phyloP scores from a whole-genome alignment of 345 rosid genomes.

The Ricinus communis region DNA sequence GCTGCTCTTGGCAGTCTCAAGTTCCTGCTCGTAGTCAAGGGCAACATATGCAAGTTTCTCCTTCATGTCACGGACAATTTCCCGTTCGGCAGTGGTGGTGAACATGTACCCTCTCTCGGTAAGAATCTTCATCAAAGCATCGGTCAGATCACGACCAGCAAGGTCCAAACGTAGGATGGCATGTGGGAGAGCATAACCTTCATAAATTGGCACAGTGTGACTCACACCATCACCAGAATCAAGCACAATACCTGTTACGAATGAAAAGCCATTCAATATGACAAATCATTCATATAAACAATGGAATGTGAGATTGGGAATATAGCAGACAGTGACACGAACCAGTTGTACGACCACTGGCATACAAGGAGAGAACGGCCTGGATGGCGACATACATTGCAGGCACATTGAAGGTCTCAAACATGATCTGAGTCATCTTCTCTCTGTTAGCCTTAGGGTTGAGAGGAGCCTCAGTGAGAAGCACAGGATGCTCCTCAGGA shows the following conservation, averaged over 20 bases:
- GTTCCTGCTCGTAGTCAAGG: constrained; percentile 31
- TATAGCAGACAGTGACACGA: neutral
- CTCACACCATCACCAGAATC: constrained; percentile 37
- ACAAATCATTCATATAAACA: neutral
- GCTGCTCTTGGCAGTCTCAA: constrained; percentile 31
- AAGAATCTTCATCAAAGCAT: constrained; percentile 33
- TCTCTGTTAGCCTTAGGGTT: constrained; percentile 66
- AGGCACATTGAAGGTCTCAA: constrained; percentile 47
- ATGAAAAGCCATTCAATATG: neutral
- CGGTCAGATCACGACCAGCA: constrained; percentile 35
- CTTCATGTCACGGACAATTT: constrained; percentile 39
- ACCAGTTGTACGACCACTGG: constrained; percentile 65
- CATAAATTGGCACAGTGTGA: constrained; percentile 31
- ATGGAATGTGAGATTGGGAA: neutral
- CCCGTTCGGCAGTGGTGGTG: constrained; percentile 39
- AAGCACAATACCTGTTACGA: constrained; percentile 28
- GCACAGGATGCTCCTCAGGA: constrained; percentile 64
- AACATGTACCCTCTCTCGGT: constrained; percentile 35
- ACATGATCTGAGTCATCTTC: constrained; percentile 55
- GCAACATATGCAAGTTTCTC: constrained; percentile 35
- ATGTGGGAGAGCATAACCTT: constrained; percentile 33
- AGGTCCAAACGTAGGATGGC: constrained; percentile 33
- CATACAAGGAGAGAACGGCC: constrained; percentile 58
- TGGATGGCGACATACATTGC: constrained; percentile 46
- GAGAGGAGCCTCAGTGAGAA: constrained; percentile 61